Base-by-base conservation (phyloP, 2,329 filamentous ascomycete genomes). In the Onygenales sp. region DNA sequence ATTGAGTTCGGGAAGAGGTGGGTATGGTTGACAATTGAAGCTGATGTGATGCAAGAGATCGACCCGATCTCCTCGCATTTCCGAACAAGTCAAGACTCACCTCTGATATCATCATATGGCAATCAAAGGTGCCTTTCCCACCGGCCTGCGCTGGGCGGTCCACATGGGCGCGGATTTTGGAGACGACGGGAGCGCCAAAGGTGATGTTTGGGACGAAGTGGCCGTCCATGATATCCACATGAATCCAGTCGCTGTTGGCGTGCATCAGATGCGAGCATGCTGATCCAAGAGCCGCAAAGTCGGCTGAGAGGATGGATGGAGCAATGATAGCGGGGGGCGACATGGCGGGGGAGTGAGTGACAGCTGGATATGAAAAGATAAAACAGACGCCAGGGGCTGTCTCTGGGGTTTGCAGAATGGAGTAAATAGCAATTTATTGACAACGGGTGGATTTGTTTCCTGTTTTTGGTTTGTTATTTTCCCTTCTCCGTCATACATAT, bases 31-130 rank as follows among this genome's bases (percentile, higher is more conserved):
- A 27, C 21, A 27, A 27, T 27, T 27, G 21, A 27, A 27, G 21
- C 3, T 27, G 21, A 27, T 27, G 21, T 27, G 21, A 27, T 27
- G 21, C 21, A 27, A 27, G 21, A 27, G 21, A 27, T 27, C 21
- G 21, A 27, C 21, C 21, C 21, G 21, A 27, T 27, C 21, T 27
- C 21, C 21, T 27, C 21, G 4, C 21, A 27, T 27, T 27, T 3
- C 21, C 21, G 21, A 4, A 4, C 21, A 27, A 27, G 21, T 27
- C 21, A 27, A 27, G 21, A 31, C 52, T 62, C 78, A 92, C 88
- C 86, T 98, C 92, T 64, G 89, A 84, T 67, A 98, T 95, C 93
- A 98, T 98, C 93, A 98, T 97, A 74, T 98, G 93, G 79, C 93
- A 98, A 73, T 98, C 93, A 69, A 98, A 98, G 11, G 92, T 97